Conservation (phyloP, 441 rosid genomes). For the Geranium incanum region DNA sequence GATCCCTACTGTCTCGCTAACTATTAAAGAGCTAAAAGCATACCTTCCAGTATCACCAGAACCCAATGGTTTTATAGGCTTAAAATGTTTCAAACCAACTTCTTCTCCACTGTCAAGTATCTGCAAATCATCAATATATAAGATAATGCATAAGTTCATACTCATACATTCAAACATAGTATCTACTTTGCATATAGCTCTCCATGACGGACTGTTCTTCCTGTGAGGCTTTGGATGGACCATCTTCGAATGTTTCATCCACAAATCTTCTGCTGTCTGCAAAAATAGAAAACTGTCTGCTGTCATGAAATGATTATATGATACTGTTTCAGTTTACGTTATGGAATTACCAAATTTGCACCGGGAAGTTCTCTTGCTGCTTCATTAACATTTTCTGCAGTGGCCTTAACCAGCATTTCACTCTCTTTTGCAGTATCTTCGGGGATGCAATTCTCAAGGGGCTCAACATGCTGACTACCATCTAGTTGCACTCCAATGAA, state of each 20-base stretch:
- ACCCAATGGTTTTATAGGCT: conserved; percentile 83
- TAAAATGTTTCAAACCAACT: conserved; percentile 72
- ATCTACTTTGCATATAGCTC: conserved; percentile 64
- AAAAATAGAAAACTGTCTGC: conserved; percentile 12
- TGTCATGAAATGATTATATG: neutral
- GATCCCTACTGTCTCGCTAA: no score
- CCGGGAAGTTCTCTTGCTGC: conserved; percentile 97
- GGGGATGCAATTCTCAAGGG: conserved; percentile 59
- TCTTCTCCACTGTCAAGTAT: conserved; percentile 61
- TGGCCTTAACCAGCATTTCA: conserved; percentile 74
- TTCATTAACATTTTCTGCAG: conserved; percentile 87
- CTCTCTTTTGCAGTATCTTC: conserved; percentile 57
- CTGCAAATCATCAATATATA: conserved; percentile 26
- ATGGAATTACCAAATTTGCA: conserved; percentile 63
- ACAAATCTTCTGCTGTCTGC: conserved; percentile 91
- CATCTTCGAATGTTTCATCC: conserved; percentile 83
- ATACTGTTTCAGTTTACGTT: neutral
- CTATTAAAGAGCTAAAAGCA: neutral
- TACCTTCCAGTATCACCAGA: conserved; percentile 99
- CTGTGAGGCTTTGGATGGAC: conserved; percentile 89
- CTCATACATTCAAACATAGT: neutral
- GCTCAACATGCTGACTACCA: conserved; percentile 90
- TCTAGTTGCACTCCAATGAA: conserved; percentile 96
- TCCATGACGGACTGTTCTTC: conserved; percentile 65
- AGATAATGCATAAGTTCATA: neutral